Base-by-base conservation (phyloP, 2,329 filamentous ascomycete species). In the Nectriaceae sp. region DNA sequence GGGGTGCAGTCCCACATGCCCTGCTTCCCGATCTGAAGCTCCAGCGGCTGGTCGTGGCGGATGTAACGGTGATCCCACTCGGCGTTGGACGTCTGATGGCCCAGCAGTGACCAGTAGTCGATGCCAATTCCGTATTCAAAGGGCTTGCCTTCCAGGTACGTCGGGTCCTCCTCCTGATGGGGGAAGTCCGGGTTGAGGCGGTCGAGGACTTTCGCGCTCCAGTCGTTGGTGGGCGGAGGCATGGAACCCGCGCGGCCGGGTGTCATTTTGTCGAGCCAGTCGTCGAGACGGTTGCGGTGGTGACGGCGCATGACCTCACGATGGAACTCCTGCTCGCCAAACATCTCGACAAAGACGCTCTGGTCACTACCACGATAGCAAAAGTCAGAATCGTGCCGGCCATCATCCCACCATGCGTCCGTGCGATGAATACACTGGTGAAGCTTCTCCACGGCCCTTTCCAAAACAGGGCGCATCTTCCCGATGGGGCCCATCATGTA, bases 281-380 rank as follows among this genome's bases (percentile, higher is more conserved):
- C 42, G 42, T 63, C 60, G 8, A 54, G 29, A 1, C 38, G 21
- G 11, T 42, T 52, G 31, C 60, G 57, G 42, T 64, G 56, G 11
- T 57, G 56, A 4, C 62, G 61, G 13, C 64, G 58, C 56, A 65
- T 62, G 33, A 58, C 54, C 26, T 65, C 63, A 33, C 64, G 61
- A 29, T 64, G 60, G 44, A 56, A 61, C 49, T 65, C 63, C 22
- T 65, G 64, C 52, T 63, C 57, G 21, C 62, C 63, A 36, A 60
- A 59, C 42, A 65, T 63, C 45, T 62, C 61, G 42, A 52, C 53
- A 47, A 63, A 65, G 49, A 66, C 55, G 47, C 54, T 56, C 49
- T 66, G 64, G 42, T 66, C 63, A 38, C 57, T 63, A 3, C 61
- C 63, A 8, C 33, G 36, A 41, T 61, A 59, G 48, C 60, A 64